Evolutionary conservation across 2,329 filamentous ascomycete species (phyloP).

Genomic region (Plectosphaerella plurivora): DNA sequence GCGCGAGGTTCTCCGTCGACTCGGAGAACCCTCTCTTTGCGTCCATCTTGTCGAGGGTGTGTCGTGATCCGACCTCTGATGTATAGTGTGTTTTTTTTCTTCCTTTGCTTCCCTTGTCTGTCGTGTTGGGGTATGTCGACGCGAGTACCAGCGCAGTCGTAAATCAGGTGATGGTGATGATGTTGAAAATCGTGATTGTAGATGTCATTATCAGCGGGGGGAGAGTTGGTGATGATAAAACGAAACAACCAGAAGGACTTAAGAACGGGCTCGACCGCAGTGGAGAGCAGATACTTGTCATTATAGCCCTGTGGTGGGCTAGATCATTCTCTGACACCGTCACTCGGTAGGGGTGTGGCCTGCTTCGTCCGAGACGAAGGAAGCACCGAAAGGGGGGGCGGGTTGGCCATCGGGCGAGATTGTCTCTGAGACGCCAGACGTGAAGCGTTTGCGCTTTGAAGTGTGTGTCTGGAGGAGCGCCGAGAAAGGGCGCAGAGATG

Average conservation of each 20-base stretch:
- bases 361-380: no score
- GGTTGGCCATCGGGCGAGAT: no score
- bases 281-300: not conserved
- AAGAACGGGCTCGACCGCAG: not conserved
- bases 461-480: no score
- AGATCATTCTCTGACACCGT: no score
- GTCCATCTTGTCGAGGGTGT: slow-evolving; percentile 5
- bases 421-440: no score
- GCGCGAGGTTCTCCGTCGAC: slow-evolving; percentile 14
- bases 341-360: no score
- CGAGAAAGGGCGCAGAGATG: no score
- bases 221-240: not conserved
- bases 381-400: no score
- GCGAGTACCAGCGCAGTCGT: not conserved
- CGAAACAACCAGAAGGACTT: not conserved
- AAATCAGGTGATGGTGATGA: no score
- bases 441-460: no score
- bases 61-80: not conserved
- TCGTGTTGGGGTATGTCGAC: not conserved
- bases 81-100: not conserved
- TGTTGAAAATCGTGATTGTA: no score
- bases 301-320: not conserved
- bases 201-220: not conserved
- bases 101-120: not conserved
- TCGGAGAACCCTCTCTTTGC: slow-evolving; percentile 12